phyloP scores from a whole-genome alignment of 2,329 filamentous ascomycete genomes.

The Fusarium sp. region DNA sequence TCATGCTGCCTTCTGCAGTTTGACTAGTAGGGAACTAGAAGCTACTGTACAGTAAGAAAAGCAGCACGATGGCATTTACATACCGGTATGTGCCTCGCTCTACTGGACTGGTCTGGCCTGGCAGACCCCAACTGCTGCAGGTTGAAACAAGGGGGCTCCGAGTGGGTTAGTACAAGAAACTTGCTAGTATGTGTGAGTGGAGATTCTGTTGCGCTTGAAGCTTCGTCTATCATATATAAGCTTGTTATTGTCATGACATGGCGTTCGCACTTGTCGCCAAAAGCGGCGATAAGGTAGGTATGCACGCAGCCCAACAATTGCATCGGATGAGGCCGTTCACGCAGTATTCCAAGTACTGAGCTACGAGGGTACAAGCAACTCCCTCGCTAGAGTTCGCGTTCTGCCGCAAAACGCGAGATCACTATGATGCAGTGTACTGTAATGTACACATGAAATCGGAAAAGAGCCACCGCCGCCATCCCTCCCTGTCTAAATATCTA shows the following conservation, averaged over 20 bases:
- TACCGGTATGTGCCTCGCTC: not conserved
- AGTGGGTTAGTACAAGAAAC: not conserved
- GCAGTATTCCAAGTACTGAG: not conserved
- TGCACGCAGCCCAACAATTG: slow-evolving; percentile 1
- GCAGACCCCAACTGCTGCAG: not conserved
- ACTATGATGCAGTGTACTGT: not conserved
- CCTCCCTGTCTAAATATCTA: not conserved
- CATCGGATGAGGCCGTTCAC: not conserved
- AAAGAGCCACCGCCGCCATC: not conserved
- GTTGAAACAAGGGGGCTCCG: slow-evolving; percentile 6
- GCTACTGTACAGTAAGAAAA: slow-evolving; percentile 14
- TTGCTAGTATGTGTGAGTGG: slow-evolving; percentile 1
- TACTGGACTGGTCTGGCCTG: not conserved
- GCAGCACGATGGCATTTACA: not conserved
- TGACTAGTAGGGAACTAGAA: slow-evolving; percentile 8
- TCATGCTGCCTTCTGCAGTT: slow-evolving; percentile 18
- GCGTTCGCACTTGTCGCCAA: not conserved
- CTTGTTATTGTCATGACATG: slow-evolving; percentile 20
- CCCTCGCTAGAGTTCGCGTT: slow-evolving; percentile 1
- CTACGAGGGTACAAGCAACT: not conserved
- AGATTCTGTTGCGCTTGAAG: slow-evolving; percentile 3
- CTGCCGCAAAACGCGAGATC: not conserved
- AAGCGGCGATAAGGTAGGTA: slow-evolving; percentile 3
- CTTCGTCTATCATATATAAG: slow-evolving; percentile 13
- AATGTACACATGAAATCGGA: not conserved